Base-by-base conservation (phyloP, 1,284 basidiomycete genomes). In the Cerioporus squamosus region DNA sequence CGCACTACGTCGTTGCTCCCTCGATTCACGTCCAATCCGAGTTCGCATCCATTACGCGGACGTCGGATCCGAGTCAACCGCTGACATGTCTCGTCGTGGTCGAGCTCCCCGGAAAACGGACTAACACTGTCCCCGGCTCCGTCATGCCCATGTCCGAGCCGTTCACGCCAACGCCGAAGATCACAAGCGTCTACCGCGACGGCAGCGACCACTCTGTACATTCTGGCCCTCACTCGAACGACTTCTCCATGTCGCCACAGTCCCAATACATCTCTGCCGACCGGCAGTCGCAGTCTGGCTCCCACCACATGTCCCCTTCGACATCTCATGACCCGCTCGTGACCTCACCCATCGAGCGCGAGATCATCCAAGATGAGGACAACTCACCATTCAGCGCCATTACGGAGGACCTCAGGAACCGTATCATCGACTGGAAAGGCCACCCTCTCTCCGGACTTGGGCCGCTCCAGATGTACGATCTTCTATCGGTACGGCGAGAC, bases 391-490 rank as follows among this genome's bases (percentile, higher is more conserved):
- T 96, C 72, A 81, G 75, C 20, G 82, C 87, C 38, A 91, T 97
- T 65, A 90, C 94, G 1, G 88, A 93, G 52, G 96, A 98, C 72
- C 83, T 98, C 36, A 84, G 90, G 61, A 86, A 85, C 67, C 87
- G 97, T 38, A 93, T 98, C 61, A 87, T 90, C 57, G 95, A 98
- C 76, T 98, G 95, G 93, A 96, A 97, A 73, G 91, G 92, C 0
- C 93, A 96, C 67, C 91, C 93, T 2, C 79, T 93, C 23, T 86
- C 92, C 14, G 91, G 93, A 49, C 86, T 98, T 38, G 97, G 97
- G 1, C 82, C 87, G 0, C 80, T 98, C 43, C 88, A 91, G 64
- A 92, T 98, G 81, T 97, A 95, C 74, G 95, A 98, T 74, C 81
- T 94, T 46, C 79, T 98, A 29, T 87, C 87, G 44, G 94, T 98